These are phyloP conservation scores for Talaromyces ruber DNA, from an alignment of 495 filamentous ascomycete species.

Conservation along the genomic window DNA sequence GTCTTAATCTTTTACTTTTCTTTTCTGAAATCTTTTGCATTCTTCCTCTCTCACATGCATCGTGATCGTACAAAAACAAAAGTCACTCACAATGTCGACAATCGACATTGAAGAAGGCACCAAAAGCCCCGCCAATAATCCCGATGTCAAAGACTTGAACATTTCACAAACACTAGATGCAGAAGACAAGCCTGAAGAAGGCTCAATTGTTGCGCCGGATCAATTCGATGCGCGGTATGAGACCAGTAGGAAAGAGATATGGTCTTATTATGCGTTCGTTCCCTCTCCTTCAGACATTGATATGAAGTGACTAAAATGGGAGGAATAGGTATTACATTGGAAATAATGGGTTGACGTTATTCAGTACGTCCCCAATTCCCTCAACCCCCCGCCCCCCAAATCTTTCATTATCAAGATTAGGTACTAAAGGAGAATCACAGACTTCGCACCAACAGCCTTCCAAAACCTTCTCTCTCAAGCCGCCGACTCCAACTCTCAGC, in stretches of 20 bases:
- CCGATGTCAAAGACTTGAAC: background rate
- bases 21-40: background rate
- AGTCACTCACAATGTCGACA: background rate
- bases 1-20: background rate
- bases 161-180: background rate
- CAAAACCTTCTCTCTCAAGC: slow-evolving; percentile 55
- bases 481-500: slow-evolving; percentile 35
- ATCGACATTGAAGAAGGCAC: background rate
- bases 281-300: background rate
- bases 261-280: slow-evolving; percentile 52
- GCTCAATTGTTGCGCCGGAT: slow-evolving; percentile 32
- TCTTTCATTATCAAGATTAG: background rate
- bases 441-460: slow-evolving; percentile 59
- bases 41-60: background rate
- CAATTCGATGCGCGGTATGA: slow-evolving; percentile 39
- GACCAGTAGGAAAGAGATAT: slow-evolving; percentile 51
- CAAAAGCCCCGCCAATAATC: background rate
- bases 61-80: background rate
- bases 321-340: slow-evolving; percentile 51
- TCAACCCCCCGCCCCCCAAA: too few relatives aligned
- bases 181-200: slow-evolving; percentile 12
- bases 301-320: slow-evolving; percentile 13
- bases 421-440: too few relatives aligned
- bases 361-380: slow-evolving; percentile 43
- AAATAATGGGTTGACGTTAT: slow-evolving; percentile 57